Percentiles rank a stretch among this genome's conserved stretches.
phyloP scores from a whole-genome alignment of 176 grass and related monocot species.

The Pharus latifolius region DNA sequence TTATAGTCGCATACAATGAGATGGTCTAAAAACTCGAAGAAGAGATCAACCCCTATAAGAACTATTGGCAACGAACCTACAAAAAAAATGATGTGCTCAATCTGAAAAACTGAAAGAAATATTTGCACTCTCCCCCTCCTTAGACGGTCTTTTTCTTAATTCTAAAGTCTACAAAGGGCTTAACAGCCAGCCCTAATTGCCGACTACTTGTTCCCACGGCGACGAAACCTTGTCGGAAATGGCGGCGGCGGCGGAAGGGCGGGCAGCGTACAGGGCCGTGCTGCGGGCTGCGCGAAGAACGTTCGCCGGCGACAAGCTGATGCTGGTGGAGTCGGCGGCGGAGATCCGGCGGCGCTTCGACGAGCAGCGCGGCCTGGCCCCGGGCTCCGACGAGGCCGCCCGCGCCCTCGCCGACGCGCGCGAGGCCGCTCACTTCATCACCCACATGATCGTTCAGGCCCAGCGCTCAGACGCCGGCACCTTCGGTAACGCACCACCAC shows the following conservation, averaged over 20 bases:
- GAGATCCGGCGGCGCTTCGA: constrained; percentile 93
- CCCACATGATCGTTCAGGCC: constrained; percentile 88
- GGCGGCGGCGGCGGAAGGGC: constrained; percentile 36
- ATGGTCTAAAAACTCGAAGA: too few species aligned
- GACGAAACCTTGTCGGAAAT: background rate
- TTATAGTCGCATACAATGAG: too few species aligned
- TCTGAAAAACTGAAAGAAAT: too few species aligned
- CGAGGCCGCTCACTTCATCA: constrained; percentile 84
- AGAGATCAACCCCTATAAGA: too few species aligned
- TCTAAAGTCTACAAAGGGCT: too few species aligned
- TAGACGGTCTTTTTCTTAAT: too few species aligned
- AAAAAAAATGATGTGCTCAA: too few species aligned
- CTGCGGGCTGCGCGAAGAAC: constrained; percentile 74
- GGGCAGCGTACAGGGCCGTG: constrained; percentile 71
- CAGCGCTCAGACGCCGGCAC: constrained; percentile 53
- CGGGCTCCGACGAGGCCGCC: constrained; percentile 58
- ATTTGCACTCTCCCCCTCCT: too few species aligned
- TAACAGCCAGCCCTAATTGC: too few species aligned
- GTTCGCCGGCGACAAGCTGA: constrained; percentile 73
- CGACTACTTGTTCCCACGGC: background rate
- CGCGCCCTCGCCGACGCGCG: constrained; percentile 37
- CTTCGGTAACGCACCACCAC: constrained; percentile 36
- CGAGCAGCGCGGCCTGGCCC: constrained; percentile 40
- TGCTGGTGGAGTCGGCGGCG: constrained; percentile 64
- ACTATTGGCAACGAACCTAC: too few species aligned